Base-by-base conservation (phyloP, 768 basidiomycete species). In the Rhizopogon vesiculosus region DNA sequence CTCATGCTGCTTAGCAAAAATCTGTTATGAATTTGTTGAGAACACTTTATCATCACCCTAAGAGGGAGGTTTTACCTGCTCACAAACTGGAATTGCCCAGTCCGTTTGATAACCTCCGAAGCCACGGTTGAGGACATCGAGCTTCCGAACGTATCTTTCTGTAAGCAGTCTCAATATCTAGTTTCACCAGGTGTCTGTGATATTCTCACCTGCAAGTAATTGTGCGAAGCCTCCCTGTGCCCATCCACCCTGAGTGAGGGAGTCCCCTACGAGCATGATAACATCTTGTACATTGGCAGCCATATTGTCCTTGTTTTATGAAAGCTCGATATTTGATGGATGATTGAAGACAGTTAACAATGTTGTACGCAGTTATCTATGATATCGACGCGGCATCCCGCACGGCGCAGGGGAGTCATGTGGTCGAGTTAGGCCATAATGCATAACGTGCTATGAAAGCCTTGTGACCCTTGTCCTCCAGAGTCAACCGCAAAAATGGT, bases 121-220 rank as follows among this genome's bases (percentile, higher is more conserved):
- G 1, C 94, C 94, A 48, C 93, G 84, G 65, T 96, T 96, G 59
- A 96, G 60, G 18, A 97, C 84, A 64, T 97, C 94, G 33, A 93
- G 69, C 68, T 85, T 91, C 58, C 94, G 77, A 42, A 79, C 79
- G 68, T 96, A 96, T 1, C 76, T 78, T 66, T 87, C 91, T 93
- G 58, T 41, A 55, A 3, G 19, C 41, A 45, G 25, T 22, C 41
- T 58, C 42, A 59, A 50, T 25, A 7, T 29, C 28, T 9, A 8
- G 9, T n/a, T 22, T 29, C 31, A 50, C 29, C 3, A 22, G 31
- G n/a, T 33, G 5, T 13, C 10, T 19, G 38, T 29, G 8, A 31
- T 44, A 8, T 42, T 54, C 66, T 28, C 63, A 71, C 69, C 52
- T 7, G 88, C 74, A 51, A 96, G 76, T 48, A 78, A 77, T 58